Conservation (phyloP, 495 filamentous ascomycete species). For the Parmelia sp. region DNA sequence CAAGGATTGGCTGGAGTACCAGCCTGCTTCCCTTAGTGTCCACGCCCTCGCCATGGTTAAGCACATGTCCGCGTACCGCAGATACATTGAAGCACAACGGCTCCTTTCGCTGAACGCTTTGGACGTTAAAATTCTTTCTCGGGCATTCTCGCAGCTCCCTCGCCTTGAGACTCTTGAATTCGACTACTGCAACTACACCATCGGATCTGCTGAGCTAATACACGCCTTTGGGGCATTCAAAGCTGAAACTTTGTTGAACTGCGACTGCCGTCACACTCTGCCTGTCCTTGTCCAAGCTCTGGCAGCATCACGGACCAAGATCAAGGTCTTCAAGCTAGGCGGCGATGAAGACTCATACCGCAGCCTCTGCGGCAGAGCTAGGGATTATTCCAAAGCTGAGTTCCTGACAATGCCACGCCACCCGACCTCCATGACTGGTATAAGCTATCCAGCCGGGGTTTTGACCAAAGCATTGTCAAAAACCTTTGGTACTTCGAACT, state of each 20-base stretch:
- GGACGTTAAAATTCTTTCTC: neutral
- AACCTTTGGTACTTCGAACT: neutral
- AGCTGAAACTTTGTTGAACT: neutral
- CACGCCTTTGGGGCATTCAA: neutral
- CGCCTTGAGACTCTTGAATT: neutral
- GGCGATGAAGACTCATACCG: neutral
- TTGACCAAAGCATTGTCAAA: neutral
- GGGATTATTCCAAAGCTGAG: neutral
- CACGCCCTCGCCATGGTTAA: neutral
- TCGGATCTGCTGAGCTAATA: neutral
- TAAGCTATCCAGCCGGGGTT: neutral
- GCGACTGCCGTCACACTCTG: neutral
- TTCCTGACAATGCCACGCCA: neutral
- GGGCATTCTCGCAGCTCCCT: neutral
- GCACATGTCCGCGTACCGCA: neutral
- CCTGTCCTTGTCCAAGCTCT: neutral
- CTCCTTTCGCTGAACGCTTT: neutral
- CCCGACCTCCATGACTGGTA: too few relatives aligned
- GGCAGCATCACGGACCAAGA: neutral
- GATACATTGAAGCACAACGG: neutral
- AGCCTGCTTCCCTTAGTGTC: neutral
- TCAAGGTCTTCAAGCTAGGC: neutral
- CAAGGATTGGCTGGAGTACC: neutral
- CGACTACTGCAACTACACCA: neutral
- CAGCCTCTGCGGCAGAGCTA: neutral